phyloP scores from a whole-genome alignment of 495 filamentous ascomycete genomes.

The Aspergillus ostianus region DNA sequence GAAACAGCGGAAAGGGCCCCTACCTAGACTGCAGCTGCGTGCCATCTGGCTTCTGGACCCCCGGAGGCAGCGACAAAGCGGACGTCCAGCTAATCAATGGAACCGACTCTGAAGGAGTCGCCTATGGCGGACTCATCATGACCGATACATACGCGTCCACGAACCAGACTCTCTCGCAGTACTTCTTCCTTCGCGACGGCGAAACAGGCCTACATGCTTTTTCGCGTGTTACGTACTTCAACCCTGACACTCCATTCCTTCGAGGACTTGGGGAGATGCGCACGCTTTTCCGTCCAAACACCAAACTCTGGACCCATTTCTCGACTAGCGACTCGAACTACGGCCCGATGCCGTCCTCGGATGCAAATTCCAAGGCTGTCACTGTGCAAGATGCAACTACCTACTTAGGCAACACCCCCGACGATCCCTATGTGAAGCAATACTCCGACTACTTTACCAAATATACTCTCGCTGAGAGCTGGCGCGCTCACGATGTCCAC shows the following conservation, averaged over 20 bases:
- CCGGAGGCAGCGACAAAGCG: background rate
- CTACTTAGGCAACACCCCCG: background rate
- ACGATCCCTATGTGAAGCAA: background rate
- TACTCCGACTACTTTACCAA: conserved; percentile 3
- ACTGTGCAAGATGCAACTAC: background rate
- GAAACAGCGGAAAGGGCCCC: background rate
- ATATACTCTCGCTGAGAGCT: background rate
- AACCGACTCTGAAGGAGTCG: background rate
- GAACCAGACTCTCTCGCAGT: conserved; percentile 1
- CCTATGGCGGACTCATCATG: background rate
- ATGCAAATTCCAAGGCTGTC: background rate
- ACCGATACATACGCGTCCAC: background rate
- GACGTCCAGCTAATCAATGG: background rate
- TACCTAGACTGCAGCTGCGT: background rate
- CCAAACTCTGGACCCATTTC: background rate
- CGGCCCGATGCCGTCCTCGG: background rate
- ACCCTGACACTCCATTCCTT: background rate
- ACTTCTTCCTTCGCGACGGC: background rate
- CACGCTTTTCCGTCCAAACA: background rate
- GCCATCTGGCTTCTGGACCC: background rate
- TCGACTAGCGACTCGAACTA: background rate
- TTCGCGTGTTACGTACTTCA: background rate
- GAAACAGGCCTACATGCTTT: background rate
- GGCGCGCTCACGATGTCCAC: background rate
- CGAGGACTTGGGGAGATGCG: background rate